Evolutionary conservation across 352 stramenopile genomes (phyloP).

Genomic region (Globisporangium canariense): DNA sequence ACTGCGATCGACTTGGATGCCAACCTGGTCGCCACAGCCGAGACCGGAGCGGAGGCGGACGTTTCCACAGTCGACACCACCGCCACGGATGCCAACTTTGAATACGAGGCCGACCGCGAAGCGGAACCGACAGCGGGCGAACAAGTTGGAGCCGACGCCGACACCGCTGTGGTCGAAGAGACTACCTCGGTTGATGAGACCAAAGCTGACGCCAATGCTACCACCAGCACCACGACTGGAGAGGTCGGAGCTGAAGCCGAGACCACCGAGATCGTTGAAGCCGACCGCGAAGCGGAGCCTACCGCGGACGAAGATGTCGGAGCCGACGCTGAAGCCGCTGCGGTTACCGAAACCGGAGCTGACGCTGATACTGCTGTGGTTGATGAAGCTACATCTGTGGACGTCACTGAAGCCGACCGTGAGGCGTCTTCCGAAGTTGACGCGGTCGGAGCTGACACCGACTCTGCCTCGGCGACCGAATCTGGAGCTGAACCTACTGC

Average conservation of each 20-base stretch:
- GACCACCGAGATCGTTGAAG: not conserved
- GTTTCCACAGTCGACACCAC: not conserved
- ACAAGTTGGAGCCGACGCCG: not conserved
- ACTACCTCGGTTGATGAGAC: too few species aligned
- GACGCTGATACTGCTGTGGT: not conserved
- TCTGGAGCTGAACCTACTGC: not conserved
- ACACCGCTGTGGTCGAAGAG: not conserved
- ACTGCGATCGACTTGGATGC: not conserved
- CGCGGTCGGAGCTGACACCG: not conserved
- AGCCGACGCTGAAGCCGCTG: not conserved
- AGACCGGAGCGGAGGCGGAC: not conserved
- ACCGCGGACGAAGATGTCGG: too few species aligned
- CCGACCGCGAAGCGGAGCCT: not conserved
- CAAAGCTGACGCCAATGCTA: too few species aligned
- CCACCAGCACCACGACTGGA: too few species aligned
- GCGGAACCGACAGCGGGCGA: too few species aligned
- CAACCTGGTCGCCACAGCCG: not conserved
- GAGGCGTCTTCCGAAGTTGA: not conserved
- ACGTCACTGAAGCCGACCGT: not conserved
- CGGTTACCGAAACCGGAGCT: not conserved
- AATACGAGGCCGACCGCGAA: not conserved
- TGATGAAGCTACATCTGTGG: not conserved
- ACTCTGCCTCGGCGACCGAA: not conserved
- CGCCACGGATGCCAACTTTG: not conserved
- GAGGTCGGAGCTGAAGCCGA: not conserved